Evolutionary conservation across 2,329 filamentous ascomycete species (phyloP).

Genomic region (Paraconiothyrium sp.): DNA sequence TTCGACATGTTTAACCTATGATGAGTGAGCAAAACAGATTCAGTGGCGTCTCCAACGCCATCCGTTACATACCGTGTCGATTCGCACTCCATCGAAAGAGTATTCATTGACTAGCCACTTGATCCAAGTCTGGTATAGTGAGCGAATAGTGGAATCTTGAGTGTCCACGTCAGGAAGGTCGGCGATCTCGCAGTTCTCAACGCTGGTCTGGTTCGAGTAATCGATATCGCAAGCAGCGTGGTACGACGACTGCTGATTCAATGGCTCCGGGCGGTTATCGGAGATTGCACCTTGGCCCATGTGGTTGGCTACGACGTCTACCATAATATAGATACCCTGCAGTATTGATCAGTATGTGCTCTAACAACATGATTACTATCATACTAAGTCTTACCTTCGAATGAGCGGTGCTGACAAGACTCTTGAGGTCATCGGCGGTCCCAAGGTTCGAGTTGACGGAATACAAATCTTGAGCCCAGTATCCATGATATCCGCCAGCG

Average conservation of each 20-base stretch:
- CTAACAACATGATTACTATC: not conserved
- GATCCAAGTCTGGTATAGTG: conserved; percentile 41
- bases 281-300: conserved; percentile 42
- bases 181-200: conserved; percentile 44
- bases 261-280: conserved; percentile 38
- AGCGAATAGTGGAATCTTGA: conserved; percentile 32
- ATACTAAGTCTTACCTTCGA: conserved; percentile 50
- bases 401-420: conserved; percentile 57
- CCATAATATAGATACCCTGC: conserved; percentile 58
- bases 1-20: conserved; percentile 66
- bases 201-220: conserved; percentile 42
- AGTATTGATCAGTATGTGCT: conserved; percentile 3
- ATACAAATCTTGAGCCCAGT: conserved; percentile 61
- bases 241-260: conserved; percentile 40
- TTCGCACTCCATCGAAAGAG: conserved; percentile 63
- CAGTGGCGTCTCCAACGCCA: not conserved
- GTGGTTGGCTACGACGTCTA: conserved; percentile 63
- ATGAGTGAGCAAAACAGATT: not conserved
- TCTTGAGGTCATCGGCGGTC: conserved; percentile 57
- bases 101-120: conserved; percentile 43
- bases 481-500: conserved; percentile 61
- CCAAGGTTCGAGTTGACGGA: conserved; percentile 61
- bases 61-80: conserved; percentile 58
- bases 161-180: conserved; percentile 44
- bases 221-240: conserved; percentile 40